Conservation (phyloP, 805 yeast genomes). For the Monosporozyma siamensis region DNA sequence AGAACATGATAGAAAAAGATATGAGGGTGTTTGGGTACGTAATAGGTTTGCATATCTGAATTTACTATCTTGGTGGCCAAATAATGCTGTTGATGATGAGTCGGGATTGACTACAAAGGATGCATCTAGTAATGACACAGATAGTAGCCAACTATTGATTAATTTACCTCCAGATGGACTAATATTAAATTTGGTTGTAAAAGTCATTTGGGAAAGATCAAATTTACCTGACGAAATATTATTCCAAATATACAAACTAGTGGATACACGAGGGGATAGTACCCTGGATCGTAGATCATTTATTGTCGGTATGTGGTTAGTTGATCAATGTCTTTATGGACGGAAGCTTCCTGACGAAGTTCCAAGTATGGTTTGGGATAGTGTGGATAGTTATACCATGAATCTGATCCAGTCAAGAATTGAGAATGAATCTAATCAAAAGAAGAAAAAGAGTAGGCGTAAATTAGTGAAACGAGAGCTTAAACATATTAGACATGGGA, state of each 20-base stretch:
- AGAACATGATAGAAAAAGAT: constrained; percentile 70
- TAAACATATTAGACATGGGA: constrained; percentile 23
- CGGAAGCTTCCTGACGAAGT: constrained; percentile 72
- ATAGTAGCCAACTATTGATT: constrained; percentile 1
- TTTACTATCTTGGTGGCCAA: constrained; percentile 27
- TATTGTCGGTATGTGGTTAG: constrained; percentile 94
- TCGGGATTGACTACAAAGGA: too few species aligned
- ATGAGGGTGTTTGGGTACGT: constrained; percentile 91
- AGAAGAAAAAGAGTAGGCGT: constrained; percentile 16
- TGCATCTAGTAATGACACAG: background rate
- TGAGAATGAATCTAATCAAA: constrained; percentile 10
- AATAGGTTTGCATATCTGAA: constrained; percentile 61
- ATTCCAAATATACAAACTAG: constrained; percentile 59
- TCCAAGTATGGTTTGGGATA: constrained; percentile 67
- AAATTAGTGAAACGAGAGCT: constrained; percentile 17
- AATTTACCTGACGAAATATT: constrained; percentile 55
- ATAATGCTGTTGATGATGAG: background rate
- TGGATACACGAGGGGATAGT: constrained; percentile 60
- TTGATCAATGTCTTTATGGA: constrained; percentile 93
- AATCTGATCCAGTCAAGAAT: constrained; percentile 8
- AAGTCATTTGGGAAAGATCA: constrained; percentile 74
- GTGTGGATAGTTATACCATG: constrained; percentile 39
- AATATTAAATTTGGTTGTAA: constrained; percentile 44
- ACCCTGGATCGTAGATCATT: constrained; percentile 73
- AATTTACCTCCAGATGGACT: constrained; percentile 26